Evolutionary conservation across 1,284 basidiomycete genomes (phyloP), one percentile per base, ranked within the genome.

Genomic region (Microbotryum saponariae): DNA sequence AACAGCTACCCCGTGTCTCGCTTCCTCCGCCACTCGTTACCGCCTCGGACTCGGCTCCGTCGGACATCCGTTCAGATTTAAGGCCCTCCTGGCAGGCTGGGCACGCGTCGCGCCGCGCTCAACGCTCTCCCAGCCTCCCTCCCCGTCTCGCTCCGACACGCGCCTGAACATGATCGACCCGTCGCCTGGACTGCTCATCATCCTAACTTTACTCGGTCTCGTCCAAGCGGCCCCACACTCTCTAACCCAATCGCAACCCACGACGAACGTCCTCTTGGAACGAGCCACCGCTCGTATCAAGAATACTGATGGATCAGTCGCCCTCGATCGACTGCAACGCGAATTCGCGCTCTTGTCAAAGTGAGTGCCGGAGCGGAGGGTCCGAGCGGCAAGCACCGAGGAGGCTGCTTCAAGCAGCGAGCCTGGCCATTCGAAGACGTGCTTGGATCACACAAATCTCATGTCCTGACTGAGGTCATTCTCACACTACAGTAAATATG

Each of bases 401-500:
- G 37, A 12, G 37, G 9, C 37, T 14, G 37, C 37, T 16, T 9
- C 37, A 16, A 42, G 27, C 27, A 27, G 27, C 37, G 12, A 14
- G 12, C 16, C 37, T 42, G 12, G 9, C 37, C 5, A 18, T 42
- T 42, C 12, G 12, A 42, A 10, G 5, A 4, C 47, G 16, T 21
- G 3, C 33, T 6, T 12, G 3, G 29, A n/a, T 8, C 9, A 8
- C n/a, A 14, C 7, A 33, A 9, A 2, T n/a, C 49, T 47, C 31
- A 51, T 42, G 16, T 18, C 21, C 27, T 5, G 23, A 25, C 25
- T n/a, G 16, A 12, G 7, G 42, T 47, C 37, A 14, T 14, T 20
- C n/a, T 50, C 31, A 14, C 37, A 42, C 37, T 42, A 37, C 61
- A 66, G 64, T 25, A 66, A 66, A 25, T 66, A 61, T 31, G 51